Evolutionary conservation across 441 rosid genomes (phyloP).

Genomic region (Pelargonium cotyledonis): DNA sequence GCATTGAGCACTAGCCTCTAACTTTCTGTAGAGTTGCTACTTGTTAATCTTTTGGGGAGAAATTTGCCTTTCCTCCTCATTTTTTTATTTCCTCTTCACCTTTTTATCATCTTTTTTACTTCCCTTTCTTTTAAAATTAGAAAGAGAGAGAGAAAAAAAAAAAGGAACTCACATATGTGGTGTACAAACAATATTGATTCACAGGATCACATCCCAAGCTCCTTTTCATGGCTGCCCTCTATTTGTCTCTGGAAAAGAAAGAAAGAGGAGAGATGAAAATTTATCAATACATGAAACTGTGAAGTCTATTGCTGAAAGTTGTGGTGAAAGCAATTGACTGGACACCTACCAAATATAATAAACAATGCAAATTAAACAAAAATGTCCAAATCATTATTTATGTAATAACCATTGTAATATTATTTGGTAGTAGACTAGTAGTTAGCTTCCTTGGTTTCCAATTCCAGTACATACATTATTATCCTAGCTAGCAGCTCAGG

Average conservation of each 20-base stretch:
- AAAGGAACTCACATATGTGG: neutral
- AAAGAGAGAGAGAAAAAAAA: no score
- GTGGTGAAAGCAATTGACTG: conserved; percentile 4
- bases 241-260: neutral
- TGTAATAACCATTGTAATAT: neutral
- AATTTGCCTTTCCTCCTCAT: no score
- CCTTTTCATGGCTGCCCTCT: neutral
- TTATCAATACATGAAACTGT: neutral
- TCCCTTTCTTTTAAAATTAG: no score
- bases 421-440: neutral
- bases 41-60: no score
- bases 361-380: conserved; percentile 1
- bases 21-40: no score
- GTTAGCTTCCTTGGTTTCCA: neutral
- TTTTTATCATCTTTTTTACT: no score
- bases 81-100: no score
- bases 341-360: conserved; percentile 1
- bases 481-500: neutral
- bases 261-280: neutral
- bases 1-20: no score
- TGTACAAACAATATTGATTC: neutral
- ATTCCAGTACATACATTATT: no score
- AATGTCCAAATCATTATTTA: conserved; percentile 1
- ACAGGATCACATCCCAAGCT: conserved; percentile 4
- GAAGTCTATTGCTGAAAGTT: conserved; percentile 7